These are phyloP conservation scores for Ascocoryne sarcoides DNA, from an alignment of 2,329 filamentous ascomycete genomes.

Conservation along the genomic window DNA sequence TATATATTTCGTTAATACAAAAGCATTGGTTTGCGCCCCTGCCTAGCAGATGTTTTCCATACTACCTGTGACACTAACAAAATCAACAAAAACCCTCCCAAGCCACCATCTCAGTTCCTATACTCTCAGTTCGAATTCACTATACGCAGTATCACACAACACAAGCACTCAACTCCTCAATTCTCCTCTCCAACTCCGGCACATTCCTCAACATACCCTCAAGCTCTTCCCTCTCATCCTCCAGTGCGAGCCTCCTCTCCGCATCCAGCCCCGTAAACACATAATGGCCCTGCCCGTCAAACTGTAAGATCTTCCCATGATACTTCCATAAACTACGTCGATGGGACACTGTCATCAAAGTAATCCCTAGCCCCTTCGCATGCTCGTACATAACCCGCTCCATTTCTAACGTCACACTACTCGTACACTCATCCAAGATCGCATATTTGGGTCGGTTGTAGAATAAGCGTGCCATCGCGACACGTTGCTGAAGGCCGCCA, in stretches of 20 bases:
- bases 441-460: slow-evolving; percentile 91
- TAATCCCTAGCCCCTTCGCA: slow-evolving; percentile 83
- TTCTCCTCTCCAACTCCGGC: slow-evolving; percentile 76
- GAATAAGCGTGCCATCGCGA: slow-evolving; percentile 92
- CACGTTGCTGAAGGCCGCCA: slow-evolving; percentile 85
- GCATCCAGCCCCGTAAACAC: slow-evolving; percentile 87
- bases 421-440: slow-evolving; percentile 95
- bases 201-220: slow-evolving; percentile 78
- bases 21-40: too few species aligned
- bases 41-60: too few species aligned
- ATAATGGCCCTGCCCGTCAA: slow-evolving; percentile 87
- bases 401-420: slow-evolving; percentile 86
- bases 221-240: slow-evolving; percentile 94
- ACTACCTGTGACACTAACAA: too few species aligned
- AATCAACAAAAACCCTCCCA: too few species aligned
- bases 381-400: slow-evolving; percentile 97
- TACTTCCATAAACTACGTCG: slow-evolving; percentile 92
- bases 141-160: too few species aligned
- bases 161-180: slow-evolving; percentile 64
- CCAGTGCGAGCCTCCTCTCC: slow-evolving; percentile 71
- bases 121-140: too few species aligned
- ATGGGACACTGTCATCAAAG: slow-evolving; percentile 94
- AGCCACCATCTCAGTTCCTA: too few species aligned
- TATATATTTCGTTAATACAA: too few species aligned
- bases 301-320: slow-evolving; percentile 88